Conservation (phyloP, 1,139 yeast genomes). For the Wickerhamiella pararugosa region DNA sequence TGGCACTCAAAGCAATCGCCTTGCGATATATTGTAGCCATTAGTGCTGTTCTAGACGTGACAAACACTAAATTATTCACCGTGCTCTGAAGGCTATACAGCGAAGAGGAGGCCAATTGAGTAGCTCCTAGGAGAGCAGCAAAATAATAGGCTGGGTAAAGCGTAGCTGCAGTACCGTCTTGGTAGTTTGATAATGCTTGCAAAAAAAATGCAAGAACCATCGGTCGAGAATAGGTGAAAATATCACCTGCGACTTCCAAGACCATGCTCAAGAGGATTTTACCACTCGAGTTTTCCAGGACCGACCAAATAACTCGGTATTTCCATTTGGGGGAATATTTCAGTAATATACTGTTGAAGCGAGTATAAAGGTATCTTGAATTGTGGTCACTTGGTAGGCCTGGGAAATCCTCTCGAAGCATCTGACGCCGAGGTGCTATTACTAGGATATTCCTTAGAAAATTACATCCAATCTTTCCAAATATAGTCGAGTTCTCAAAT, state of each 20-base stretch:
- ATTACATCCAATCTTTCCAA: slow-evolving; percentile 8
- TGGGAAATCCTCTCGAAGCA: slow-evolving; percentile 6
- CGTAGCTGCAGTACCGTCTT: background rate
- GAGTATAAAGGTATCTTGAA: background rate
- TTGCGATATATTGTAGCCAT: slow-evolving; percentile 41
- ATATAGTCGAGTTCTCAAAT: slow-evolving; percentile 10
- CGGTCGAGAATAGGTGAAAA: slow-evolving; percentile 10
- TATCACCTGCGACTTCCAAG: slow-evolving; percentile 7
- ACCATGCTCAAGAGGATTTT: background rate
- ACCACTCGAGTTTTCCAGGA: background rate
- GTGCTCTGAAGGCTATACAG: slow-evolving; percentile 3
- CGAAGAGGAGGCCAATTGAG: slow-evolving; percentile 4
- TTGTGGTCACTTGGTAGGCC: slow-evolving; percentile 7
- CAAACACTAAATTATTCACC: slow-evolving; percentile 6
- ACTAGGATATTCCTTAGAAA: slow-evolving; percentile 8
- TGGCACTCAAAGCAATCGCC: slow-evolving; percentile 62
- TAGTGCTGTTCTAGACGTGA: slow-evolving; percentile 10
- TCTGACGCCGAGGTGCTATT: slow-evolving; percentile 1
- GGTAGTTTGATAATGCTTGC: background rate
- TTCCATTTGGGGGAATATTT: background rate
- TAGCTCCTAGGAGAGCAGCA: slow-evolving; percentile 6
- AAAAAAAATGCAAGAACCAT: slow-evolving; percentile 8
- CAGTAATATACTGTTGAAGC: background rate
- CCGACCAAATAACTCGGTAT: slow-evolving; percentile 3
- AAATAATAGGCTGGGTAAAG: slow-evolving; percentile 4